Percentiles rank a stretch among this genome's conserved stretches.
These are phyloP conservation scores for Fusarium multiceps DNA, from an alignment of 2,329 filamentous ascomycete species.

Conservation along the genomic window DNA sequence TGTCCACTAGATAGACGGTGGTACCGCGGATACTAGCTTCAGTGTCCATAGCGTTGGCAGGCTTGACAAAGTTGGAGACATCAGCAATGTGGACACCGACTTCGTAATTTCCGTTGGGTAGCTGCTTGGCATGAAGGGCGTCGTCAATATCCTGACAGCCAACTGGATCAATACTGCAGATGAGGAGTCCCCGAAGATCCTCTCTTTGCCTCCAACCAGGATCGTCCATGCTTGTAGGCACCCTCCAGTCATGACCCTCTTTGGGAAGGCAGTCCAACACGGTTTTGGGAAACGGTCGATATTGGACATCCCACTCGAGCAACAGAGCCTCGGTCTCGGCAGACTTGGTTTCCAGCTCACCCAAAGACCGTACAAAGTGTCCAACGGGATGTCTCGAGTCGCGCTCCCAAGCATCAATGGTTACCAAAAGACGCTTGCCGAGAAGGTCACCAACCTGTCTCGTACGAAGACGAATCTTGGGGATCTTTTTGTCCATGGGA, in stretches of 20 bases:
- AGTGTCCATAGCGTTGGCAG: slow-evolving; percentile 95
- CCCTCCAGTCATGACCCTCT: slow-evolving; percentile 94
- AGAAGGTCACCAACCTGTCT: slow-evolving; percentile 89
- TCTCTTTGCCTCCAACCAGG: slow-evolving; percentile 87
- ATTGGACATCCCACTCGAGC: slow-evolving; percentile 97
- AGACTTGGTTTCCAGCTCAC: slow-evolving; percentile 95
- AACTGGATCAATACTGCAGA: slow-evolving; percentile 97
- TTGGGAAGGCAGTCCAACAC: slow-evolving; percentile 92
- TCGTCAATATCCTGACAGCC: slow-evolving; percentile 99
- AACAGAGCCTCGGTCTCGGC: slow-evolving; percentile 96
- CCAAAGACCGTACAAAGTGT: slow-evolving; percentile 92
- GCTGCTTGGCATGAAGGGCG: slow-evolving; percentile 84
- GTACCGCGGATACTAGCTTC: slow-evolving; percentile 95
- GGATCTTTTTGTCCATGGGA: slow-evolving; percentile 97
- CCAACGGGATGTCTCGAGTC: slow-evolving; percentile 93
- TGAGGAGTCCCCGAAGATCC: slow-evolving; percentile 85
- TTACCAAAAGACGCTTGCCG: slow-evolving; percentile 90
- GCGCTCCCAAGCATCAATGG: slow-evolving; percentile 94
- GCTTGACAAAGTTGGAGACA: slow-evolving; percentile 98
- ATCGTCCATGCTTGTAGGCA: slow-evolving; percentile 82
- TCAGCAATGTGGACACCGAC: slow-evolving; percentile 99
- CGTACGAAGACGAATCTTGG: slow-evolving; percentile 93
- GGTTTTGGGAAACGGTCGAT: slow-evolving; percentile 94
- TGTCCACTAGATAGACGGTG: slow-evolving; percentile 97
- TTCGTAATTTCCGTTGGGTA: slow-evolving; percentile 94